A percentile compares a stretch with the other conserved stretches of the same genome.
phyloP scores from a whole-genome alignment of 371 early-diverging fungal genomes.

The Entomophthora muscae region DNA sequence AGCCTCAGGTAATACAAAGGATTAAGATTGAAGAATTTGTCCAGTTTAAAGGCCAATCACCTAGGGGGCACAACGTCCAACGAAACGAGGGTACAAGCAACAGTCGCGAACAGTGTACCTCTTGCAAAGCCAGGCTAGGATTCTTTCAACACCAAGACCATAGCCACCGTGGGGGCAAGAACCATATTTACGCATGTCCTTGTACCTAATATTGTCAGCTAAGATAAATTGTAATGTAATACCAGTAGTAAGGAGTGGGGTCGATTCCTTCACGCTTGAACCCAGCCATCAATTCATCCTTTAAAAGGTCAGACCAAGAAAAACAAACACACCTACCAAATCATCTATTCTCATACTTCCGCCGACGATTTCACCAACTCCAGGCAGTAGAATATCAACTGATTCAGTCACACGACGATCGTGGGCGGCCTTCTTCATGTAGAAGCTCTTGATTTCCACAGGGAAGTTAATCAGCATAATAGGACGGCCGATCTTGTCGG shows the following conservation, averaged over 20 bases:
- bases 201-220: constrained; percentile 30
- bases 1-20: no score
- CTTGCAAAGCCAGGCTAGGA: constrained; percentile 94
- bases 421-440: constrained; percentile 86
- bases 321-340: constrained; percentile 22
- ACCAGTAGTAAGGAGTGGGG: constrained; percentile 97
- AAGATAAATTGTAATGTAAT: constrained; percentile 11
- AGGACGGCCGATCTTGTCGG: constrained; percentile 91
- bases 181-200: constrained; percentile 98
- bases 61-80: constrained; percentile 77
- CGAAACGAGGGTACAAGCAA: constrained; percentile 92
- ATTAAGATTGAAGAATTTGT: background rate
- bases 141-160: constrained; percentile 98
- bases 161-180: constrained; percentile 98
- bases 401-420: constrained; percentile 85
- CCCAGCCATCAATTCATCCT: constrained; percentile 80
- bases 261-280: constrained; percentile 95
- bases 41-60: background rate
- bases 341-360: constrained; percentile 98
- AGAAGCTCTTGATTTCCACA: constrained; percentile 98
- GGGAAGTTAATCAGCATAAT: constrained; percentile 97
- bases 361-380: constrained; percentile 99
- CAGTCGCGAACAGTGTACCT: constrained; percentile 87
- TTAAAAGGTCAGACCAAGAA: background rate
- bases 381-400: constrained; percentile 98